A percentile compares a stretch with the other conserved stretches of the same genome.
These are phyloP conservation scores for Wickerhamiella azymoides DNA, from an alignment of 805 yeast species.

Conservation along the genomic window DNA sequence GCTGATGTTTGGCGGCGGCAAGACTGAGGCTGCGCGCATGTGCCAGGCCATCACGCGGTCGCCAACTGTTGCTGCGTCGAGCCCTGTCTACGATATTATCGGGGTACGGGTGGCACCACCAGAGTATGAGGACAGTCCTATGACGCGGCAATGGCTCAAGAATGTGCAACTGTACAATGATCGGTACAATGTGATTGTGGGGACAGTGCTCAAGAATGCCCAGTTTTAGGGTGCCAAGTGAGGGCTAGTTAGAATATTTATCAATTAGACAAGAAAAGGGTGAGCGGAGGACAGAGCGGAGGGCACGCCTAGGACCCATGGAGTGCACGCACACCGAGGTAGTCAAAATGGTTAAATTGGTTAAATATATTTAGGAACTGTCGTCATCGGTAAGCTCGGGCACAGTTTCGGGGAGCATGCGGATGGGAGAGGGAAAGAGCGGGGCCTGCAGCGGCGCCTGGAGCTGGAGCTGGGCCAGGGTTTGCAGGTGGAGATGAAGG, in stretches of 20 bases:
- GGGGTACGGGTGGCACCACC: not conserved
- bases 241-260: too few species aligned
- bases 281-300: too few species aligned
- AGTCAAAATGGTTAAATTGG: too few species aligned
- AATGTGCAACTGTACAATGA: too few species aligned
- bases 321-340: too few species aligned
- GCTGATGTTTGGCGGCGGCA: not conserved
- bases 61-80: not conserved
- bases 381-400: conserved; percentile 6
- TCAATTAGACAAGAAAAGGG: too few species aligned
- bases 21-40: not conserved
- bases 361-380: not conserved
- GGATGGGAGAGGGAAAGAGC: not conserved
- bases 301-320: too few species aligned
- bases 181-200: not conserved
- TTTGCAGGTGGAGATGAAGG: conserved; percentile 1
- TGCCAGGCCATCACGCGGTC: not conserved
- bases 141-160: too few species aligned
- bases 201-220: not conserved
- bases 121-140: too few species aligned
- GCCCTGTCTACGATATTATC: not conserved
- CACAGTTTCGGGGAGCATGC: not conserved
- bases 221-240: not conserved
- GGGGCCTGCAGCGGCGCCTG: too few species aligned
- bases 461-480: not conserved